These are phyloP conservation scores for Cryphonectria carpinicola DNA, from an alignment of 2,329 filamentous ascomycete species.

Conservation along the genomic window DNA sequence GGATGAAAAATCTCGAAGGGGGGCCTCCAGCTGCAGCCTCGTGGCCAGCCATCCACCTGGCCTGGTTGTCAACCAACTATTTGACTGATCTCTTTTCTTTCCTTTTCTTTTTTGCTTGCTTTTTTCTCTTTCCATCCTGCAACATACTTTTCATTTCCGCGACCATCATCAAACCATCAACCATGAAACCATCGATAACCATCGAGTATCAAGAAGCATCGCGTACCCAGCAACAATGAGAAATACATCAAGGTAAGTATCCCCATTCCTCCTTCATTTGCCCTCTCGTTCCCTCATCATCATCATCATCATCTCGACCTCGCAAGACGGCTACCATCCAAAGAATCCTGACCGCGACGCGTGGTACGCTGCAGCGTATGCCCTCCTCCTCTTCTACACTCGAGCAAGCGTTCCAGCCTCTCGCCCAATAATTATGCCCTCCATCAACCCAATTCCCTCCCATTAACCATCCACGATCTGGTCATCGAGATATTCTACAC, in stretches of 20 bases:
- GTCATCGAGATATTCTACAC: not conserved
- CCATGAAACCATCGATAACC: too few relatives aligned
- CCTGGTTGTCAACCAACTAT: not conserved
- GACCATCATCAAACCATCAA: too few relatives aligned
- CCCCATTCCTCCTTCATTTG: not conserved
- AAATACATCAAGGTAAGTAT: not conserved
- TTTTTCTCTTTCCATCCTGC: not conserved
- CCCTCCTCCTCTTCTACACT: not conserved
- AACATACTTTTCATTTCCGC: not conserved
- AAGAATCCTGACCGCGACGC: not conserved
- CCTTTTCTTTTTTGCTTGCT: not conserved
- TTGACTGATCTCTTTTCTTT: not conserved
- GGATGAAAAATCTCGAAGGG: not conserved
- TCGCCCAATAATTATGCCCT: not conserved
- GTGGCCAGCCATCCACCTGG: not conserved
- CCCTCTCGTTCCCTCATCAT: not conserved
- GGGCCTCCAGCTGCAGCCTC: not conserved
- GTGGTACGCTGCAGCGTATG: not conserved
- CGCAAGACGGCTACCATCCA: not conserved
- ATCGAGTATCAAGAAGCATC: too few relatives aligned
- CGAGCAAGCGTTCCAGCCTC: not conserved
- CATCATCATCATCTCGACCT: not conserved
- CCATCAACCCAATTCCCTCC: not conserved
- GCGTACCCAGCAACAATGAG: not conserved
- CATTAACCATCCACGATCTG: not conserved